phyloP scores from a whole-genome alignment of 768 basidiomycete genomes.

The Hirschioporus abietinus region DNA sequence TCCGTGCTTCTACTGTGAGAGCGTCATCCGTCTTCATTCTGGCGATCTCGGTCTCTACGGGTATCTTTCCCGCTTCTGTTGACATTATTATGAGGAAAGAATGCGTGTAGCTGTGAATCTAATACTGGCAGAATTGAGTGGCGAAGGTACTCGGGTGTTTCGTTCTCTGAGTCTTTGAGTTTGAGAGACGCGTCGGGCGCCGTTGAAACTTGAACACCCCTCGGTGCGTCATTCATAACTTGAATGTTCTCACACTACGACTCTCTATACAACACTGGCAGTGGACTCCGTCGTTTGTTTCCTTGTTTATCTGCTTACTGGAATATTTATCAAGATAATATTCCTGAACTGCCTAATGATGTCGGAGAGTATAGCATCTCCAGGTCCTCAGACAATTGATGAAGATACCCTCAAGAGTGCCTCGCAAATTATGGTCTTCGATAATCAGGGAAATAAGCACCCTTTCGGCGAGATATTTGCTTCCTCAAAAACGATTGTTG shows the following conservation, averaged over 20 bases:
- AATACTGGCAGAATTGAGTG: too few species aligned
- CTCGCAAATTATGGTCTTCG: slow-evolving; percentile 26
- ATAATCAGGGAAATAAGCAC: slow-evolving; percentile 40
- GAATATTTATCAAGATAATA: too few species aligned
- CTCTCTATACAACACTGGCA: too few species aligned
- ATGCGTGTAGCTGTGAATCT: too few species aligned
- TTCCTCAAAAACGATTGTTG: slow-evolving; percentile 47
- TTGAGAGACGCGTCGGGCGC: too few species aligned
- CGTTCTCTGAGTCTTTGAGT: too few species aligned
- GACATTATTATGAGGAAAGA: background rate
- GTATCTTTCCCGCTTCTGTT: background rate
- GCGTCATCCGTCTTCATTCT: background rate
- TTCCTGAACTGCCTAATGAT: background rate
- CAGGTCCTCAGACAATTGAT: background rate
- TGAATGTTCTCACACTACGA: too few species aligned
- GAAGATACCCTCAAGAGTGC: background rate
- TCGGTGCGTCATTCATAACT: too few species aligned
- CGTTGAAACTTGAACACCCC: too few species aligned
- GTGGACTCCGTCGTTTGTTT: background rate
- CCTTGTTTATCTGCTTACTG: background rate
- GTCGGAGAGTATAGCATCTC: background rate
- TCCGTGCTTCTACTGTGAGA: background rate
- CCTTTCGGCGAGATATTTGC: slow-evolving; percentile 48
- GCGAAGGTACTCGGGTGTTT: too few species aligned
- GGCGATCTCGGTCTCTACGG: background rate